A percentile compares a stretch with the other conserved stretches of the same genome.
These are phyloP conservation scores for Aspergillus pseudonomiae DNA, from an alignment of 2,329 filamentous ascomycete genomes.

Conservation along the genomic window DNA sequence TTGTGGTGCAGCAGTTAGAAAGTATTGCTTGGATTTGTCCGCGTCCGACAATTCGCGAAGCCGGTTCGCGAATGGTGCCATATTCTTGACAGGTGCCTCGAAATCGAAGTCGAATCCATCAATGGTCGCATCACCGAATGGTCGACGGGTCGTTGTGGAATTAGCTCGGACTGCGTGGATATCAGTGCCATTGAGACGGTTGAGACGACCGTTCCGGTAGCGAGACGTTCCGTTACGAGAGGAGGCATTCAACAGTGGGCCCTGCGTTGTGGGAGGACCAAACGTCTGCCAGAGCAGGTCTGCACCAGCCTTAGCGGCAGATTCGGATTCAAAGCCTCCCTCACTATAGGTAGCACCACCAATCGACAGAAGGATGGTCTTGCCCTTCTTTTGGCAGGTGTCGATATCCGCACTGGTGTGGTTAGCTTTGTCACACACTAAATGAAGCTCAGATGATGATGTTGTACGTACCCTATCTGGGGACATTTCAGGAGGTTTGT, in stretches of 20 bases:
- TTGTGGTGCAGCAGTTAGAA: constrained; percentile 68
- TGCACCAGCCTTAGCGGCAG: constrained; percentile 59
- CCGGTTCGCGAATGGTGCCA: constrained; percentile 62
- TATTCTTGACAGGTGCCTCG: constrained; percentile 63
- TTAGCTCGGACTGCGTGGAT: neutral
- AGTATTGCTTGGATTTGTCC: constrained; percentile 56
- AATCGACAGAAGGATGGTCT: constrained; percentile 73
- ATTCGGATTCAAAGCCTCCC: constrained; percentile 62
- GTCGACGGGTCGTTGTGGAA: constrained; percentile 55
- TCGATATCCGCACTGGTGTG: constrained; percentile 48
- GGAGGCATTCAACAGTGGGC: neutral
- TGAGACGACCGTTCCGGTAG: neutral
- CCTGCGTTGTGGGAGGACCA: constrained; percentile 52
- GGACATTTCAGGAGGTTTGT: constrained; percentile 64
- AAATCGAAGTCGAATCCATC: constrained; percentile 81
- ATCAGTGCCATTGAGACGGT: neutral
- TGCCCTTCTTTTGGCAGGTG: constrained; percentile 66
- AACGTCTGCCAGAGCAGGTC: constrained; percentile 71
- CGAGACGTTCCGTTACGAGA: neutral
- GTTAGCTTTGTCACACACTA: neutral
- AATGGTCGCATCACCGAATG: constrained; percentile 66
- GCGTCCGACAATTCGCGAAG: constrained; percentile 60
- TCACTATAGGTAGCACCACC: constrained; percentile 72
- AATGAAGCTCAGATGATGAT: neutral
- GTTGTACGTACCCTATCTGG: constrained; percentile 60